phyloP scores from a whole-genome alignment of 129 eudicot genomes.

The Oenanthe sinensis region DNA sequence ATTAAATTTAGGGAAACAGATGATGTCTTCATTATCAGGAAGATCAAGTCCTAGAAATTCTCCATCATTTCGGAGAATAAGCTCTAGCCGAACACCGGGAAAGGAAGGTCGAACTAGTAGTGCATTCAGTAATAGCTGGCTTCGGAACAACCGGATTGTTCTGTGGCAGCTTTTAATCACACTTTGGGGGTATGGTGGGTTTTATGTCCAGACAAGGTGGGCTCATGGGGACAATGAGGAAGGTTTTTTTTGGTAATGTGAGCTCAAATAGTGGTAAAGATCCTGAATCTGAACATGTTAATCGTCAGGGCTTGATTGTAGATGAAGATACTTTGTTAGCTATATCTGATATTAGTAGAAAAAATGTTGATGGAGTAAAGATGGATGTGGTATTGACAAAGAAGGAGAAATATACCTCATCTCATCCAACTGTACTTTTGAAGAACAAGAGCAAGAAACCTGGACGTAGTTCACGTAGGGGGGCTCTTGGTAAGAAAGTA shows the following conservation, averaged over 20 bases:
- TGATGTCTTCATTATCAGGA: conserved; percentile 73
- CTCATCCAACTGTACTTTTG: conserved; percentile 16
- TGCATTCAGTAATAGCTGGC: conserved; percentile 40
- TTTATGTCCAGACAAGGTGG: conserved; percentile 46
- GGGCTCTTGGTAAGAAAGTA: conserved; percentile 33
- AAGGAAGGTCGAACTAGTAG: conserved; percentile 41
- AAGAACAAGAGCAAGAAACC: conserved; percentile 59
- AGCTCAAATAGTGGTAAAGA: conserved; percentile 22
- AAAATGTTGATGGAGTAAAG: conserved; percentile 27
- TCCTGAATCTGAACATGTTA: conserved; percentile 23
- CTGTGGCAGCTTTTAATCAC: conserved; percentile 95
- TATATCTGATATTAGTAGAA: conserved; percentile 16
- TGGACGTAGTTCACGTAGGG: conserved; percentile 38
- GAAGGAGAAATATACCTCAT: conserved; percentile 24
- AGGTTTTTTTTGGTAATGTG: conserved; percentile 57
- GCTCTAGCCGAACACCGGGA: conserved; percentile 68
- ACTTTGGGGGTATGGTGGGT: conserved; percentile 95
- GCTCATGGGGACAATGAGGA: conserved; percentile 79
- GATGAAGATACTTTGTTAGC: conserved; percentile 24
- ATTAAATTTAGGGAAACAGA: conserved; percentile 40
- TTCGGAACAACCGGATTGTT: conserved; percentile 59
- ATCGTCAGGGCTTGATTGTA: conserved; percentile 40
- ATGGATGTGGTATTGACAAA: conserved; percentile 23
- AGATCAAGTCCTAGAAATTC: conserved; percentile 69
- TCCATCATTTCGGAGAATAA: conserved; percentile 67